phyloP scores from a whole-genome alignment of 257 asterid genomes.

The Euphrasia confusa region DNA sequence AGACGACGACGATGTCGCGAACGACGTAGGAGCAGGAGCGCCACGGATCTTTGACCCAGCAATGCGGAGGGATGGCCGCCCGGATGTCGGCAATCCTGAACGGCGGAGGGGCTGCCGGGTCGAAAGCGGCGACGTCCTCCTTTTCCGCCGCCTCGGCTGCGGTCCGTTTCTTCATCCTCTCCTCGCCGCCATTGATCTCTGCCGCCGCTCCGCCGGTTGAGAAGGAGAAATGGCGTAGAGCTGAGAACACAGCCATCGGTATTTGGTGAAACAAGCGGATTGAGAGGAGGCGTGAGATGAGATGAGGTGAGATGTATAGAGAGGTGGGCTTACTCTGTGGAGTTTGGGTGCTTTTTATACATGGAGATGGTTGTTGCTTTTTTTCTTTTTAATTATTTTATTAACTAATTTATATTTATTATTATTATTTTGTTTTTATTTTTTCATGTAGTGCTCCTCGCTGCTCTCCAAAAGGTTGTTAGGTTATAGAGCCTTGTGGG shows the following conservation, averaged over 20 bases:
- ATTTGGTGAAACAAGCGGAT: too few relatives aligned
- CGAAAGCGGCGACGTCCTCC: conserved; percentile 29
- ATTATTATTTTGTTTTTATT: too few relatives aligned
- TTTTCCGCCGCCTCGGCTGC: background rate
- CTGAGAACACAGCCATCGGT: conserved; percentile 36
- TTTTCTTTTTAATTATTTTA: too few relatives aligned
- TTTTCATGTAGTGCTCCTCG: too few relatives aligned
- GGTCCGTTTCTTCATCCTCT: conserved; percentile 17
- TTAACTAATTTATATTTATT: too few relatives aligned
- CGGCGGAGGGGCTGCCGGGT: conserved; percentile 61
- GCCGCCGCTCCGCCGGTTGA: conserved; percentile 15
- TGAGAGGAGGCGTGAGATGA: too few relatives aligned
- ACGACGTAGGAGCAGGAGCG: conserved; percentile 43
- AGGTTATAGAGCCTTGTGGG: too few relatives aligned
- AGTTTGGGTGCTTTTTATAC: too few relatives aligned
- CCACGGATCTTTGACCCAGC: conserved; percentile 66
- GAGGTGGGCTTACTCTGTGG: too few relatives aligned
- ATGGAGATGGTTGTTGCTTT: too few relatives aligned
- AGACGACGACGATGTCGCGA: conserved; percentile 34
- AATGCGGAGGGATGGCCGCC: conserved; percentile 58
- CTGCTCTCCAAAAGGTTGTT: too few relatives aligned
- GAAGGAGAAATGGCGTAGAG: conserved; percentile 22
- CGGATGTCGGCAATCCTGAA: conserved; percentile 53
- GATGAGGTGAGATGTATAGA: too few relatives aligned
- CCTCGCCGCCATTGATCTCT: conserved; percentile 21